phyloP scores from a whole-genome alignment of 1,139 yeast species.

The Geotrichum carabidarum region DNA sequence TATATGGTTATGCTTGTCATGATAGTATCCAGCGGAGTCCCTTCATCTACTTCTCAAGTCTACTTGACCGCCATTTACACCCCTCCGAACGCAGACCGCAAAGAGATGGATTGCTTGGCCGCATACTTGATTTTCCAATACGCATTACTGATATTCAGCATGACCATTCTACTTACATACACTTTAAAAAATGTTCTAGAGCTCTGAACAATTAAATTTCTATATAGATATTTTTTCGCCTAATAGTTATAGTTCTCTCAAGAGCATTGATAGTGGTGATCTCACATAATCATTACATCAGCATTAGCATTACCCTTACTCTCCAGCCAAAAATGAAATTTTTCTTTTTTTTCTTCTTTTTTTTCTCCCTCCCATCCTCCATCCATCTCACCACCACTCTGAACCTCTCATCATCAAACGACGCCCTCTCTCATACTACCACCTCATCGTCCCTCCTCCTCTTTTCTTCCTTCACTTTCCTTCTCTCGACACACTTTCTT shows the following conservation, averaged over 20 bases:
- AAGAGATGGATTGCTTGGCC: constrained; percentile 82
- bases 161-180: constrained; percentile 48
- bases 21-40: constrained; percentile 71
- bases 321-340: neutral
- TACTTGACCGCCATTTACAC: constrained; percentile 82
- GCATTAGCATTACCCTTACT: neutral
- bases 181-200: constrained; percentile 36
- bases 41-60: constrained; percentile 79
- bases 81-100: constrained; percentile 48
- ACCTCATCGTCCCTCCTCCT: neutral
- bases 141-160: constrained; percentile 50
- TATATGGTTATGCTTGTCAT: constrained; percentile 60
- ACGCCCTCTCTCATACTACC: neutral
- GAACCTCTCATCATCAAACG: neutral
- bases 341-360: neutral
- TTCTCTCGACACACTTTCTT: neutral
- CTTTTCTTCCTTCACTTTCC: neutral
- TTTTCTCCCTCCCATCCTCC: constrained; percentile 4
- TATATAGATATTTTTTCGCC: neutral
- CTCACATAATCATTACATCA: neutral
- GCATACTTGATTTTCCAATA: constrained; percentile 70
- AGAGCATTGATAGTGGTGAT: neutral
- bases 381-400: neutral
- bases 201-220: constrained; percentile 4
- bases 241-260: neutral